phyloP scores from a whole-genome alignment of 108 stramenopile genomes.

The Cyclotella sp. region DNA sequence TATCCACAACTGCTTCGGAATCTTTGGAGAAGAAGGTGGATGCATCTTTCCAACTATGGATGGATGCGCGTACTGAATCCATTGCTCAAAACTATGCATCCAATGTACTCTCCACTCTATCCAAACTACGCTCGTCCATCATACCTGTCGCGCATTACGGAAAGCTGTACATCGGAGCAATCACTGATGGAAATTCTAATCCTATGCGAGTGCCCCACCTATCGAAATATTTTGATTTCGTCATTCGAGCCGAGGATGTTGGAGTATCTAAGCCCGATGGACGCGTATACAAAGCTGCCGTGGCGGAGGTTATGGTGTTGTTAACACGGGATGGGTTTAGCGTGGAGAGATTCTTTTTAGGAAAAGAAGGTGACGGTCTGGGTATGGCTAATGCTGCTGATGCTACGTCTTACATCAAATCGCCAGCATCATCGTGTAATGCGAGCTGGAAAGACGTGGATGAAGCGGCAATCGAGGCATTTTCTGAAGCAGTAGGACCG shows the following conservation, averaged over 20 bases:
- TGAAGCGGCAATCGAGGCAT: slow-evolving; percentile 26
- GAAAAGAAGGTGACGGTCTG: slow-evolving; percentile 5
- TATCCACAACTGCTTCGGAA: not conserved
- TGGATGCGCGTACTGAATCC: slow-evolving; percentile 66
- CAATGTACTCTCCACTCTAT: slow-evolving; percentile 50
- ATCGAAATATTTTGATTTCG: slow-evolving; percentile 70
- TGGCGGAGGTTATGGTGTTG: slow-evolving; percentile 38
- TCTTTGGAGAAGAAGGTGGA: slow-evolving; percentile 35
- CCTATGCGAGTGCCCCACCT: slow-evolving; percentile 56
- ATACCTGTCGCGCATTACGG: slow-evolving; percentile 21
- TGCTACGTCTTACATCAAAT: not conserved
- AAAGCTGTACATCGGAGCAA: slow-evolving; percentile 76
- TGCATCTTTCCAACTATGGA: slow-evolving; percentile 74
- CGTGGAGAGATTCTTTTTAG: slow-evolving; percentile 48
- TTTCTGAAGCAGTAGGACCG: slow-evolving; percentile 64
- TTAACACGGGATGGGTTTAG: slow-evolving; percentile 32
- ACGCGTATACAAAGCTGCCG: slow-evolving; percentile 70
- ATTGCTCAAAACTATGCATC: slow-evolving; percentile 66
- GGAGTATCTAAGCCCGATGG: slow-evolving; percentile 82
- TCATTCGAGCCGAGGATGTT: slow-evolving; percentile 79
- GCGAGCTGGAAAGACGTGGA: slow-evolving; percentile 39
- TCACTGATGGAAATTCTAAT: slow-evolving; percentile 91
- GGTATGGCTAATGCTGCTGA: not conserved
- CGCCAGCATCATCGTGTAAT: not conserved
- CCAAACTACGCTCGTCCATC: slow-evolving; percentile 35